Evolutionary conservation across 768 basidiomycete genomes (phyloP).

Genomic region (Phlebiopsis gigantea): DNA sequence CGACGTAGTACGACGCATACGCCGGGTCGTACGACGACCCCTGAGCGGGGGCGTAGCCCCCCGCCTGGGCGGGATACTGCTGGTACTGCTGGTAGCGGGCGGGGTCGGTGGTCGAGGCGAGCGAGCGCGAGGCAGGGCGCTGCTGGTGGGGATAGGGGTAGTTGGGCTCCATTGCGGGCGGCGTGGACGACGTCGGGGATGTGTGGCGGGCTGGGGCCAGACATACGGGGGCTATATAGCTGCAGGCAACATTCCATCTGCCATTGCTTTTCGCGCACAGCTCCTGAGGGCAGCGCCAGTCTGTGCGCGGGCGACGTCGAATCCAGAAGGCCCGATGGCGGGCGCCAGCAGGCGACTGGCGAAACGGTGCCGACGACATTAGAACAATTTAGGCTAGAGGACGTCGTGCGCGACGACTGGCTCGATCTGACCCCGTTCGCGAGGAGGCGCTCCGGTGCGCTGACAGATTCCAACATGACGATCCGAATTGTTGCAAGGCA

Average conservation of each 20-base stretch:
- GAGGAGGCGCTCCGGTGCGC: neutral
- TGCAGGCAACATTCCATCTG: slow-evolving; percentile 5
- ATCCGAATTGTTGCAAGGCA: too few species aligned
- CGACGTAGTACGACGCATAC: neutral
- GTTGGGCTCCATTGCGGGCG: slow-evolving; percentile 8
- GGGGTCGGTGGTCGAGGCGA: slow-evolving; percentile 8
- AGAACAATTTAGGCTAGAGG: slow-evolving; percentile 12
- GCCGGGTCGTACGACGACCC: neutral
- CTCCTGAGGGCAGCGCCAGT: neutral
- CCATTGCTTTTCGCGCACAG: slow-evolving; percentile 4
- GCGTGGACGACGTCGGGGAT: slow-evolving; percentile 5
- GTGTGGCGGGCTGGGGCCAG: slow-evolving; percentile 4
- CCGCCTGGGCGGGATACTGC: neutral
- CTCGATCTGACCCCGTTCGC: neutral
- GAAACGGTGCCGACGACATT: slow-evolving; percentile 5
- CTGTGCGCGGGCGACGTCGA: neutral
- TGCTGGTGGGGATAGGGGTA: slow-evolving; percentile 8
- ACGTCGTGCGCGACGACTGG: neutral
- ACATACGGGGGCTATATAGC: slow-evolving; percentile 12
- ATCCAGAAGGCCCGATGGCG: neutral
- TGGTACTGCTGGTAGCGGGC: slow-evolving; percentile 9
- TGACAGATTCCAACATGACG: neutral
- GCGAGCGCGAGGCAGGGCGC: neutral
- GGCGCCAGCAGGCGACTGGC: neutral
- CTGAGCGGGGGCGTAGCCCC: slow-evolving; percentile 5